phyloP scores from a whole-genome alignment of 768 basidiomycete genomes.

The Amanita rubescens region DNA sequence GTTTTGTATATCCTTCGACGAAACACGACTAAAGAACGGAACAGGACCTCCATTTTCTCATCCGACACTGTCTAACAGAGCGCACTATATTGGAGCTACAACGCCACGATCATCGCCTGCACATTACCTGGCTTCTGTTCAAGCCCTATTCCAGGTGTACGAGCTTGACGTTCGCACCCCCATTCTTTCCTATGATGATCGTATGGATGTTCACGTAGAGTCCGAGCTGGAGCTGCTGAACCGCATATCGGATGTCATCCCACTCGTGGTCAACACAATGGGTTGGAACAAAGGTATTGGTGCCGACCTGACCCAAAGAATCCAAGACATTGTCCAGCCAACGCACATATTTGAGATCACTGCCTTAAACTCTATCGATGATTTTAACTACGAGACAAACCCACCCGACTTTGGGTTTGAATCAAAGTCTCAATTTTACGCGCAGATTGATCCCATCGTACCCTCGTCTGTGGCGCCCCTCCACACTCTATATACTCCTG shows the following conservation, averaged over 20 bases:
- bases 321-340: conserved; percentile 60
- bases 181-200: conserved; percentile 13
- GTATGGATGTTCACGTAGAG: conserved; percentile 13
- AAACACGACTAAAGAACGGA: background rate
- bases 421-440: background rate
- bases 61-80: conserved; percentile 55
- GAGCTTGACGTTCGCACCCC: conserved; percentile 59
- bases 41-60: conserved; percentile 88
- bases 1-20: background rate
- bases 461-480: conserved; percentile 34
- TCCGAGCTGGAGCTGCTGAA: conserved; percentile 14
- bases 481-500: conserved; percentile 40
- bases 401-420: background rate
- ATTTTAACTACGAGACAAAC: background rate
- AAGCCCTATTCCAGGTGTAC: conserved; percentile 59
- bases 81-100: conserved; percentile 78
- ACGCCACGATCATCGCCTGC: conserved; percentile 68
- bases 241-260: conserved; percentile 53
- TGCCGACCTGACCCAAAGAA: conserved; percentile 61
- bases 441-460: conserved; percentile 18
- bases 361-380: conserved; percentile 17
- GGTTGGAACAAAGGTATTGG: conserved; percentile 96
- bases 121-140: conserved; percentile 64
- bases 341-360: conserved; percentile 52
- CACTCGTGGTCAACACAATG: conserved; percentile 92